A percentile compares a stretch with the other conserved stretches of the same genome.
Conservation (phyloP, 768 basidiomycete species). For the Hortiboletus flavorubellus region DNA sequence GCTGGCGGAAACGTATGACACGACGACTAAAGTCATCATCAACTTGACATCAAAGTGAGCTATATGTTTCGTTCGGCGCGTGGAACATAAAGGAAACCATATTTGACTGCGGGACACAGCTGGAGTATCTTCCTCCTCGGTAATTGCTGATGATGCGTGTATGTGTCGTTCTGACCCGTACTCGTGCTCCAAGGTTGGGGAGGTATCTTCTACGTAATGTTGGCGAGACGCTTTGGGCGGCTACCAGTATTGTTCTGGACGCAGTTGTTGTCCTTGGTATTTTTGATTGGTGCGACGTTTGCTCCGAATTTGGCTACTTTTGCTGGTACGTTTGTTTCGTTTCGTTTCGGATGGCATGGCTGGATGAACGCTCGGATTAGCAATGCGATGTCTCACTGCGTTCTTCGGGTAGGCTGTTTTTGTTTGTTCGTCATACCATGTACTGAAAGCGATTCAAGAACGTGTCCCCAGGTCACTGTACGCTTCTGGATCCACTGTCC, state of each 20-base stretch:
- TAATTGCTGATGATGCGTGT: conserved; percentile 6
- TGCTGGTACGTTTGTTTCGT: conserved; percentile 32
- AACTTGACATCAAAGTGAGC: conserved; percentile 44
- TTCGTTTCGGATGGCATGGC: not conserved
- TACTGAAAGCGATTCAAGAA: conserved; percentile 26
- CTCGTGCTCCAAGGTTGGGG: conserved; percentile 24
- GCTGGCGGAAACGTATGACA: conserved; percentile 42
- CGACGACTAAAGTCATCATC: conserved; percentile 48
- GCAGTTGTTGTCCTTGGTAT: conserved; percentile 41
- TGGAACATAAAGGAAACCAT: not conserved
- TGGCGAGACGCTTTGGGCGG: conserved; percentile 30
- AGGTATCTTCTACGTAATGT: conserved; percentile 28
- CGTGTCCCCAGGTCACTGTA: conserved; percentile 52
- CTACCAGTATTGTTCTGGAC: conserved; percentile 32
- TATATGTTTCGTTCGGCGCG: not conserved
- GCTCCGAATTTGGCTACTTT: conserved; percentile 47
- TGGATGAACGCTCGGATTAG: conserved; percentile 8
- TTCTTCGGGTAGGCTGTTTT: conserved; percentile 28
- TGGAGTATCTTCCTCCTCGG: conserved; percentile 51
- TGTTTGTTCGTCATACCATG: not conserved
- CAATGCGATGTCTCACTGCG: conserved; percentile 31
- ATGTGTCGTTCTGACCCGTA: conserved; percentile 4
- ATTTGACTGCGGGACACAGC: conserved; percentile 11
- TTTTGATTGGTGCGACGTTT: conserved; percentile 49
- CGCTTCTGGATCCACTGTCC: not conserved